Conservation (phyloP, 805 yeast genomes). For the Danielia reshetovae region DNA sequence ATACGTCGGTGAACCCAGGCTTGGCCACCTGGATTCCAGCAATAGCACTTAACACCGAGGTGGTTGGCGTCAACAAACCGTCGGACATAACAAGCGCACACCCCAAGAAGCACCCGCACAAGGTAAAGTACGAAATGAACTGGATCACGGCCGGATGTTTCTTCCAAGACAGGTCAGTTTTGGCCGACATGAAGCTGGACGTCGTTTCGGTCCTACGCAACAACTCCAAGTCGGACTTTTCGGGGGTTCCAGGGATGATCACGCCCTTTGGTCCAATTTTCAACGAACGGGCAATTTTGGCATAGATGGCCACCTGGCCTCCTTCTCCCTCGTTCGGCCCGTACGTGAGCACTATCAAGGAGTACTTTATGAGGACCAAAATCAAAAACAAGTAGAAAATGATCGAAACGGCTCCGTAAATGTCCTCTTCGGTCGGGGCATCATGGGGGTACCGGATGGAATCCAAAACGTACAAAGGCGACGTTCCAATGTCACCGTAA, state of each 20-base stretch:
- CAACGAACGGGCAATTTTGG: conserved; percentile 49
- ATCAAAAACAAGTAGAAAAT: conserved; percentile 54
- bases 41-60: conserved; percentile 55
- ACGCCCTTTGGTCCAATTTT: conserved; percentile 46
- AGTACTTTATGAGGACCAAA: conserved; percentile 50
- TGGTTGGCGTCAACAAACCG: conserved; percentile 61
- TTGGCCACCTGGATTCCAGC: conserved; percentile 53
- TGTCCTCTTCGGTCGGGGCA: conserved; percentile 35
- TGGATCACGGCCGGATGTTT: conserved; percentile 24
- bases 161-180: conserved; percentile 14
- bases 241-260: conserved; percentile 36
- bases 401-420: conserved; percentile 49
- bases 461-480: conserved; percentile 51
- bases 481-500: conserved; percentile 61
- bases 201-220: conserved; percentile 38
- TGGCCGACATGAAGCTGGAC: conserved; percentile 19
- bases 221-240: conserved; percentile 25
- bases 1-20: conserved; percentile 41
- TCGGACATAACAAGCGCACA: conserved; percentile 56
- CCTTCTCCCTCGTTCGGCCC: conserved; percentile 63
- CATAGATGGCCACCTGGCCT: conserved; percentile 61
- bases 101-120: conserved; percentile 46
- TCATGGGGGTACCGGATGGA: conserved; percentile 24
- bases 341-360: conserved; percentile 41
- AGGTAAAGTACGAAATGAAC: conserved; percentile 28